Conservation (phyloP, 139 green algal species). For the Gonium pectorale region DNA sequence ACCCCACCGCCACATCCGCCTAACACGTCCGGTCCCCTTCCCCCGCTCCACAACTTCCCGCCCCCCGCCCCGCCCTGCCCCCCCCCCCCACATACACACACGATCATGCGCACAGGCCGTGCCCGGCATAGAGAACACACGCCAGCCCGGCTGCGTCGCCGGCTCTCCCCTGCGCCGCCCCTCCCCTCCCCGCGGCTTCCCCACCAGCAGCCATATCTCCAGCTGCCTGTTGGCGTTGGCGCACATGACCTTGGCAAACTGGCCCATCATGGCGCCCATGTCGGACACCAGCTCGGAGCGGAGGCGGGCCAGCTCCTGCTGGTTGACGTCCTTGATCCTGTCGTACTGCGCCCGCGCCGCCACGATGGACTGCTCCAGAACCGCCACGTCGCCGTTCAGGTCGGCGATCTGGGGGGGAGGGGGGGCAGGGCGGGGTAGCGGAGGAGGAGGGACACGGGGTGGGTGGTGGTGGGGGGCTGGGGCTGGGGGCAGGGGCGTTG, state of each 20-base stretch:
- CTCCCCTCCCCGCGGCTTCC: background rate
- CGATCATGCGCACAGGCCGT: too few species aligned
- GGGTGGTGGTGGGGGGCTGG: too few species aligned
- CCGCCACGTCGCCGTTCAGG: conserved; percentile 57
- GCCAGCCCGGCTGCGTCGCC: too few species aligned
- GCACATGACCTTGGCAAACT: background rate
- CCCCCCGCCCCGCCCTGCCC: too few species aligned
- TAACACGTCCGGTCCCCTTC: too few species aligned
- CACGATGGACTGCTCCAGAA: conserved; percentile 60
- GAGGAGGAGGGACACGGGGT: too few species aligned
- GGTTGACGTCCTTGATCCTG: conserved; percentile 65
- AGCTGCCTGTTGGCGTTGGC: conserved; percentile 45
- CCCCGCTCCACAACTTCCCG: too few species aligned
- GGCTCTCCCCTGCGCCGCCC: background rate
- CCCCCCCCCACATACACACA: too few species aligned
- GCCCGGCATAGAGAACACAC: too few species aligned
- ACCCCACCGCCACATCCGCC: too few species aligned
- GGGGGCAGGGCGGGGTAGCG: too few species aligned
- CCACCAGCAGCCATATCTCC: conserved; percentile 67
- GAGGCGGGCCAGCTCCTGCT: conserved; percentile 51
- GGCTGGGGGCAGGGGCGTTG: too few species aligned
- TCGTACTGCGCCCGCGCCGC: conserved; percentile 69
- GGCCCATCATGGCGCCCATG: conserved; percentile 33
- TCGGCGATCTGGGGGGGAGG: conserved; percentile 50
- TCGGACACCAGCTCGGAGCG: conserved; percentile 44